These are phyloP conservation scores for Vaccinium vitisidaea DNA, from an alignment of 148 eudicot species.

Conservation along the genomic window DNA sequence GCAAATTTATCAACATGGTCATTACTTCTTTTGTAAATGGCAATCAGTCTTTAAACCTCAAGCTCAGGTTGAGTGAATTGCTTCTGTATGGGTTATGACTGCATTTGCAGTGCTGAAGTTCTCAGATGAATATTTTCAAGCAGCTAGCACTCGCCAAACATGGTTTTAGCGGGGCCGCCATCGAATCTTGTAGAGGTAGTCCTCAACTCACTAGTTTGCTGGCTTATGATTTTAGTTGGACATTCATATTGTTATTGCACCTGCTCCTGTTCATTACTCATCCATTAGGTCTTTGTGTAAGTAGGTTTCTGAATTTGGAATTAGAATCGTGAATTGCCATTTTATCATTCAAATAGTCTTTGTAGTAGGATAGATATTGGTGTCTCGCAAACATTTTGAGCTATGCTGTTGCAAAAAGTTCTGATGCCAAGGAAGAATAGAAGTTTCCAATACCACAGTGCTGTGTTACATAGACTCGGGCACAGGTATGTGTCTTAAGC, in stretches of 20 bases:
- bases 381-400: not conserved
- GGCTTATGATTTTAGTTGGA: not conserved
- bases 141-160: conserved; percentile 35
- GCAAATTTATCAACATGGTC: not conserved
- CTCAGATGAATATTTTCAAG: conserved; percentile 53
- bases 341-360: not conserved
- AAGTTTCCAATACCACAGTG: not conserved
- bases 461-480: not conserved
- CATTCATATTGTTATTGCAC: not conserved
- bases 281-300: not conserved
- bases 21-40: not conserved
- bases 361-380: not conserved
- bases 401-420: not conserved
- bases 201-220: not conserved
- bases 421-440: not conserved
- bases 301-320: not conserved
- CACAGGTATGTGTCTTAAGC: not conserved
- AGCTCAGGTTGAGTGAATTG: not conserved
- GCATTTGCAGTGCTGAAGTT: conserved; percentile 11
- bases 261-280: not conserved
- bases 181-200: conserved; percentile 47
- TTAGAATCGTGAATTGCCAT: not conserved
- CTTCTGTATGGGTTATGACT: not conserved
- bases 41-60: not conserved
- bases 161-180: conserved; percentile 20